These are phyloP conservation scores for Monoraphidium neglectum DNA, from an alignment of 139 green algal genomes.

Conservation along the genomic window DNA sequence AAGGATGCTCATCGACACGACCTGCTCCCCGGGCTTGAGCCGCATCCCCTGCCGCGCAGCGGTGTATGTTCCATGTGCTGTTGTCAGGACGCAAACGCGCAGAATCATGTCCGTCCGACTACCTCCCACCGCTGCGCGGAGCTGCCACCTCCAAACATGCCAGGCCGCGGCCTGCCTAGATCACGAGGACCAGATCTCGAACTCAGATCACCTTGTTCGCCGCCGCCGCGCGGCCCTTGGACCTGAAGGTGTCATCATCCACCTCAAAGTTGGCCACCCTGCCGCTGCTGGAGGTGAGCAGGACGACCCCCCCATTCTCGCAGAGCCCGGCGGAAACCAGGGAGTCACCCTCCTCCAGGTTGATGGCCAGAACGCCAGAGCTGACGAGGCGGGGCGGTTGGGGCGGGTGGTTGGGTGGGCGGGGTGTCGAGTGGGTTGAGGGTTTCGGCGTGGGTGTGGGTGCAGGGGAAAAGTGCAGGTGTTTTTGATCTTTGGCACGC, in stretches of 20 bases:
- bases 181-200: neutral
- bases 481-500: neutral
- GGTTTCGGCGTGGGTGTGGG: neutral
- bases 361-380: neutral
- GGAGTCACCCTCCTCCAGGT: slow-evolving; percentile 40
- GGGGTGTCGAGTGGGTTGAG: too few species aligned
- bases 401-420: too few species aligned
- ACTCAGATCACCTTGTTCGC: slow-evolving; percentile 25
- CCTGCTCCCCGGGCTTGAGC: slow-evolving; percentile 15
- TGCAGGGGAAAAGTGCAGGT: too few species aligned
- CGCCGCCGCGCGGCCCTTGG: neutral
- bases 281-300: slow-evolving; percentile 57
- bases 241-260: neutral
- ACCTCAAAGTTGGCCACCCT: slow-evolving; percentile 42
- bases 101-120: neutral
- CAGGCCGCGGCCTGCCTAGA: too few species aligned
- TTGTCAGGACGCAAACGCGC: too few species aligned
- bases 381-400: too few species aligned
- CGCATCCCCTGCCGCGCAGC: slow-evolving; percentile 37
- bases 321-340: slow-evolving; percentile 56
- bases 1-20: slow-evolving; percentile 65
- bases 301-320: slow-evolving; percentile 34
- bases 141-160: neutral
- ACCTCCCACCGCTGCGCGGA: neutral
- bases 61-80: too few species aligned